Conservation (phyloP, 2,329 filamentous ascomycete genomes). For the Stenocarpella maydis region DNA sequence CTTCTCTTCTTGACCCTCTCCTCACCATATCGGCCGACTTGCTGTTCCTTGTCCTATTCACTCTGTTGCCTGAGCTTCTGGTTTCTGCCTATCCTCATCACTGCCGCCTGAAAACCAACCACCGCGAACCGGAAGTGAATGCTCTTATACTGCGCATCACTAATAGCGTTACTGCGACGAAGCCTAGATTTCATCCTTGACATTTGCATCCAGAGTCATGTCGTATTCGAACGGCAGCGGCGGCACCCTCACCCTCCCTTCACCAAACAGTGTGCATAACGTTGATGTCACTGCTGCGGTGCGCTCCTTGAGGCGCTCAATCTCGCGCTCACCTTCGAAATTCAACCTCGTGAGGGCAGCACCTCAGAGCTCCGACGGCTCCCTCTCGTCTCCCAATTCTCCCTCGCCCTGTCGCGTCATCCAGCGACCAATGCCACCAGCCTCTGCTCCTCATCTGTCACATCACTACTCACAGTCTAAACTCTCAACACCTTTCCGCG, state of each 20-base stretch:
- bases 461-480: constrained; percentile 54
- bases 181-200: constrained; percentile 5
- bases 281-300: constrained; percentile 81
- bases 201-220: constrained; percentile 50
- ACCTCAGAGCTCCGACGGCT: constrained; percentile 57
- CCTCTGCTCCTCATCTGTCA: constrained; percentile 44
- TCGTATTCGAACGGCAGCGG: constrained; percentile 68
- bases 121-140: background rate
- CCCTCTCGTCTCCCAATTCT: constrained; percentile 65
- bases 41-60: background rate
- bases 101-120: constrained; percentile 9
- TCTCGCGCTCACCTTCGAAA: constrained; percentile 94
- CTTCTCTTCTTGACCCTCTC: constrained; percentile 4
- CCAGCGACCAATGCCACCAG: constrained; percentile 49
- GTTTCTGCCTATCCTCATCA: background rate
- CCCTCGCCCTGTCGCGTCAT: constrained; percentile 57
- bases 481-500: constrained; percentile 70
- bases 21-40: background rate
- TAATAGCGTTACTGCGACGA: background rate
- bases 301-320: constrained; percentile 82
- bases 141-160: background rate
- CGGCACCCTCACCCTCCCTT: constrained; percentile 85
- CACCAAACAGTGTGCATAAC: constrained; percentile 82
- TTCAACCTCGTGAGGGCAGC: constrained; percentile 68
- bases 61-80: constrained; percentile 21